Evolutionary conservation across 2,329 filamentous ascomycete species (phyloP).

Genomic region (Beauveria medogensis): DNA sequence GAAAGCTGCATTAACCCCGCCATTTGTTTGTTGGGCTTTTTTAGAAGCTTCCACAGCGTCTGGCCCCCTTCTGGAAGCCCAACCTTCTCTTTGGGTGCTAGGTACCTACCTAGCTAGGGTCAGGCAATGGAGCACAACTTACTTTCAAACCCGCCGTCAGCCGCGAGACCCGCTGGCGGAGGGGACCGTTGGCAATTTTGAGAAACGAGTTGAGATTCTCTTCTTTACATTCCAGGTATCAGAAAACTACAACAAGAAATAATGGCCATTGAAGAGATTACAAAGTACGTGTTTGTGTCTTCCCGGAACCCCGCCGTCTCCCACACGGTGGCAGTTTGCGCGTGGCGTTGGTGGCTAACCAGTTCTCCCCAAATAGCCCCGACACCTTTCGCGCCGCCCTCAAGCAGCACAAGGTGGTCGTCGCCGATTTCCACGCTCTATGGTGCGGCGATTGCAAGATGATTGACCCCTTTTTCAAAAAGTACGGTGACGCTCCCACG

Average conservation of each 20-base stretch:
- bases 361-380: background rate
- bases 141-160: background rate
- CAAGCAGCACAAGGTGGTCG: constrained; percentile 43
- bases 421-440: constrained; percentile 74
- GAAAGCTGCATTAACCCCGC: no score
- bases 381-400: constrained; percentile 11
- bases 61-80: no score
- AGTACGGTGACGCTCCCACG: constrained; percentile 6
- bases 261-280: constrained; percentile 12
- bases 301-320: background rate
- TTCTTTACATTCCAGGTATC: background rate
- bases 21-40: no score
- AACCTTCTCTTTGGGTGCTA: no score
- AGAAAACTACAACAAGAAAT: background rate
- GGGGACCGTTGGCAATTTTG: background rate
- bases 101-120: background rate
- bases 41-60: no score
- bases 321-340: no score
- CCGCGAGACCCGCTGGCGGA: background rate
- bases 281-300: background rate
- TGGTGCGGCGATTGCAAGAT: constrained; percentile 92
- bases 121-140: no score
- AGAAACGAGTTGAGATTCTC: background rate
- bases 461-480: constrained; percentile 60
- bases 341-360: background rate